These are phyloP conservation scores for Mucor indicus DNA, from an alignment of 371 early-diverging fungal species.

Conservation along the genomic window DNA sequence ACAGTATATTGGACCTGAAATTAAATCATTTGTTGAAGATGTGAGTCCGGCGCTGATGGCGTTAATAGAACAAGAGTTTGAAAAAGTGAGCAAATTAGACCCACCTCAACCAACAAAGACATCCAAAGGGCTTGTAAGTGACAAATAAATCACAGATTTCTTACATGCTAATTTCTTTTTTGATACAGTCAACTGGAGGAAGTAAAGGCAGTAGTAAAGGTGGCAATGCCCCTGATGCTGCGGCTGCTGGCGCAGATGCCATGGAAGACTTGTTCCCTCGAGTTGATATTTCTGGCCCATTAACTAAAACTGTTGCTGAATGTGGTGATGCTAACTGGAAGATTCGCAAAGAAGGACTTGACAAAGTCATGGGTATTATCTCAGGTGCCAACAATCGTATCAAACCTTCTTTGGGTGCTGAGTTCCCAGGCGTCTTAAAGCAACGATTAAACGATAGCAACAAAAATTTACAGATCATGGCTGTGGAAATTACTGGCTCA, in stretches of 20 bases:
- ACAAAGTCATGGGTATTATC: conserved; percentile 72
- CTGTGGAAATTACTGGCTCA: conserved; percentile 71
- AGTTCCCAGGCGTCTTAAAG: conserved; percentile 79
- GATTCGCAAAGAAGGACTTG: conserved; percentile 90
- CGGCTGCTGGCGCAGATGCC: conserved; percentile 44
- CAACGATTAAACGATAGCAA: conserved; percentile 84
- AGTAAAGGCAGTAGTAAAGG: too few relatives aligned
- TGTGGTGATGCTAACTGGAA: conserved; percentile 90
- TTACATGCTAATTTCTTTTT: neutral
- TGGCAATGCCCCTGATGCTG: conserved; percentile 24
- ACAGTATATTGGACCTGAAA: conserved; percentile 75
- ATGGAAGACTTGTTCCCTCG: conserved; percentile 86
- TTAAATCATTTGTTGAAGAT: conserved; percentile 81
- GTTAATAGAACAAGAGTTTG: conserved; percentile 89
- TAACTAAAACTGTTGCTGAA: conserved; percentile 47
- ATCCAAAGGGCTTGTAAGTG: conserved; percentile 14
- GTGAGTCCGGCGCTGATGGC: conserved; percentile 78
- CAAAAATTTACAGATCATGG: conserved; percentile 76
- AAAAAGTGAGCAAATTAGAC: conserved; percentile 73
- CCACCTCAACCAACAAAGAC: conserved; percentile 74
- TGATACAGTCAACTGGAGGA: neutral
- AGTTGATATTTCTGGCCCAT: conserved; percentile 68
- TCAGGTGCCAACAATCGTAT: conserved; percentile 79
- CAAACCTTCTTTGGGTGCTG: conserved; percentile 77
- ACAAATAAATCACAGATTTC: too few relatives aligned